These are phyloP conservation scores for Candida rishiriensis DNA, from an alignment of 805 yeast genomes.

Conservation along the genomic window DNA sequence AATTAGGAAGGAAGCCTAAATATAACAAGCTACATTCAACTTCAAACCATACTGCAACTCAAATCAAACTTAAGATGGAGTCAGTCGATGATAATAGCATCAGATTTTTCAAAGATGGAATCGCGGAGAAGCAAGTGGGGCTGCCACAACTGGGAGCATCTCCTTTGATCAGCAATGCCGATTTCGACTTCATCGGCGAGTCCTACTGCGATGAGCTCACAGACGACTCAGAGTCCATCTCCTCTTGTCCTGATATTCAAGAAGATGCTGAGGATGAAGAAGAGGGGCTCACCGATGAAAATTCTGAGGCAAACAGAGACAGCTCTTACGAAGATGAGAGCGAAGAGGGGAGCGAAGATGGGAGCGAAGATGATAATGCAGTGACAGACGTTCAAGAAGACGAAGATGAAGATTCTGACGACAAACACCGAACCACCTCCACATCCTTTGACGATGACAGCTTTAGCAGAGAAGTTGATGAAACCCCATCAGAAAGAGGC, in stretches of 20 bases:
- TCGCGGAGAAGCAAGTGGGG: slow-evolving; percentile 11
- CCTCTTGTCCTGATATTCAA: slow-evolving; percentile 2
- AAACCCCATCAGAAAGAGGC: slow-evolving; percentile 34
- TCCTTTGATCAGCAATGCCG: slow-evolving; percentile 9
- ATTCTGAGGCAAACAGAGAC: too few relatives aligned
- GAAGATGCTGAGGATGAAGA: slow-evolving; percentile 10
- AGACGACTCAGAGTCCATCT: slow-evolving; percentile 15
- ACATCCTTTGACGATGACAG: slow-evolving; percentile 16
- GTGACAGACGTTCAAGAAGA: background rate
- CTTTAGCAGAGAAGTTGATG: slow-evolving; percentile 13
- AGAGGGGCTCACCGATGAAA: background rate
- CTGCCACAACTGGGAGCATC: slow-evolving; percentile 11
- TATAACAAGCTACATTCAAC: background rate
- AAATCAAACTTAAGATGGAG: slow-evolving; percentile 4
- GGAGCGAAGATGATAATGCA: slow-evolving; percentile 6
- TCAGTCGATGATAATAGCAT: slow-evolving; percentile 17
- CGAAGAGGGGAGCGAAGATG: slow-evolving; percentile 5
- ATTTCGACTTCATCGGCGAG: slow-evolving; percentile 12
- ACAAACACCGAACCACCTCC: slow-evolving; percentile 1
- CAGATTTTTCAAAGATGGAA: slow-evolving; percentile 11
- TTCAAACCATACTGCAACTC: background rate
- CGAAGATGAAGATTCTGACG: slow-evolving; percentile 8
- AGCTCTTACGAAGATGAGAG: background rate
- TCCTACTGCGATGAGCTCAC: slow-evolving; percentile 16
- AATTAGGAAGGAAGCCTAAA: background rate